Conservation (phyloP, 2,329 filamentous ascomycete species). For the Thelonectria olida region DNA sequence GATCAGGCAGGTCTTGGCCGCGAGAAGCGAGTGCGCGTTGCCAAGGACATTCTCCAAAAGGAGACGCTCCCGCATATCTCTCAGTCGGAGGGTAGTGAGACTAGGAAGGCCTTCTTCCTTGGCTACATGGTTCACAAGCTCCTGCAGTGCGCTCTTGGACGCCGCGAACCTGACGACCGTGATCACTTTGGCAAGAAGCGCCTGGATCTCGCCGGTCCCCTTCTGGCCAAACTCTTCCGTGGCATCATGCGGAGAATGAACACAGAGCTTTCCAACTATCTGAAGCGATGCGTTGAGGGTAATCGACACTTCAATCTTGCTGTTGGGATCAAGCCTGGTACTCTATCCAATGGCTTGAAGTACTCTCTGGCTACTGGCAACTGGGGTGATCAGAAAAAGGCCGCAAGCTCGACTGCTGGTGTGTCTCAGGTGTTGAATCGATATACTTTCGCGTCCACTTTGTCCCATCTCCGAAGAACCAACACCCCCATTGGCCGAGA, state of each 20-base stretch:
- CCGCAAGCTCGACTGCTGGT: conserved; percentile 91
- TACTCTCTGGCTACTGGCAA: conserved; percentile 98
- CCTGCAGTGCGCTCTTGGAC: conserved; percentile 90
- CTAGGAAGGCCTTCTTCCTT: conserved; percentile 95
- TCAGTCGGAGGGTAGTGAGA: conserved; percentile 93
- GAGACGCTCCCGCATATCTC: conserved; percentile 97
- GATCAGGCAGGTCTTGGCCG: conserved; percentile 71
- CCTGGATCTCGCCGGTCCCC: conserved; percentile 90
- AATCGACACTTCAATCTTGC: conserved; percentile 90
- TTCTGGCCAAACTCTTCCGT: conserved; percentile 96
- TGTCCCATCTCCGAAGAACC: conserved; percentile 95
- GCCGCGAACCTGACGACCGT: conserved; percentile 93
- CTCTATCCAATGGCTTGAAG: conserved; percentile 92
- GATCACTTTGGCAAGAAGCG: conserved; percentile 99
- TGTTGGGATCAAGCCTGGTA: conserved; percentile 89
- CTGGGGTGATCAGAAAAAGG: conserved; percentile 99
- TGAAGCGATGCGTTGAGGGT: conserved; percentile 91
- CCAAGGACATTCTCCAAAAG: conserved; percentile 94
- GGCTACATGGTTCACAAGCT: conserved; percentile 99
- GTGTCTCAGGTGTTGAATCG: conserved; percentile 98
- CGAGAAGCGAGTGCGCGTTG: conserved; percentile 91
- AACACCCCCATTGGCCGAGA: conserved; percentile 98
- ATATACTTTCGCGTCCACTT: conserved; percentile 95
- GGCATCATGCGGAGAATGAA: conserved; percentile 91
- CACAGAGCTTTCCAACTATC: conserved; percentile 88